Evolutionary conservation across 345 rosid species (phyloP).

Genomic region (Eucalyptus camaldulensis): DNA sequence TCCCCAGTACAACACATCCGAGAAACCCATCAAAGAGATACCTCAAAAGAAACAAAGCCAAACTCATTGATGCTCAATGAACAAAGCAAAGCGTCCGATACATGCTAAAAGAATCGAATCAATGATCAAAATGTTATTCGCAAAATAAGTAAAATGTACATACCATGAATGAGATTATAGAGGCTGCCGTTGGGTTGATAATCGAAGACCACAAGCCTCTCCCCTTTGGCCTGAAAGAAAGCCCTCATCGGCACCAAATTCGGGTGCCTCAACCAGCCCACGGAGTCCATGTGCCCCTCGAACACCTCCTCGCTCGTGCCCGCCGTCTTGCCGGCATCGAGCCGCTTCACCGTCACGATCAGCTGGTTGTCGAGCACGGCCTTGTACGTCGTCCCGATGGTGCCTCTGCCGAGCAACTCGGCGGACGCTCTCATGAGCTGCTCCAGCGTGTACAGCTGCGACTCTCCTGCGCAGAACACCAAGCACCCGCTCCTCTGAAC

Average conservation of each 20-base stretch:
- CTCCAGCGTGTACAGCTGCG: conserved; percentile 47
- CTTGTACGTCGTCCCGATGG: conserved; percentile 74
- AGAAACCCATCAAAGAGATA: not conserved
- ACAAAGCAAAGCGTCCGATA: not conserved
- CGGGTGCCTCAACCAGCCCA: conserved; percentile 55
- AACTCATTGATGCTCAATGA: not conserved
- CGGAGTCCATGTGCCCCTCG: conserved; percentile 65
- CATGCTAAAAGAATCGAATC: not conserved
- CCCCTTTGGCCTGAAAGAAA: conserved; percentile 78
- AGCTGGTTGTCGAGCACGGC: conserved; percentile 69
- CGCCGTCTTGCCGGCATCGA: conserved; percentile 65
- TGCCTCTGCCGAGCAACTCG: conserved; percentile 86
- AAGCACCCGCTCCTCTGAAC: not conserved
- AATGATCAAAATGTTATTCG: not conserved
- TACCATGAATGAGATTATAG: conserved; percentile 91
- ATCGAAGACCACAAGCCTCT: conserved; percentile 74
- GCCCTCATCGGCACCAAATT: conserved; percentile 72
- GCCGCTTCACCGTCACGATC: conserved; percentile 74
- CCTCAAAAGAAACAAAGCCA: not conserved
- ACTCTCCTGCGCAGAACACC: conserved; percentile 31
- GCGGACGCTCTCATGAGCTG: conserved; percentile 93
- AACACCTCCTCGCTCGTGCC: conserved; percentile 51
- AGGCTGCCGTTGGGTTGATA: conserved; percentile 90
- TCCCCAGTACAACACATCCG: not conserved
- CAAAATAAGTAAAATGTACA: not conserved